Evolutionary conservation across 2,329 filamentous ascomycete species (phyloP), one percentile per base, ranked within the genome.

Genomic region (Parastagonospora avenae): DNA sequence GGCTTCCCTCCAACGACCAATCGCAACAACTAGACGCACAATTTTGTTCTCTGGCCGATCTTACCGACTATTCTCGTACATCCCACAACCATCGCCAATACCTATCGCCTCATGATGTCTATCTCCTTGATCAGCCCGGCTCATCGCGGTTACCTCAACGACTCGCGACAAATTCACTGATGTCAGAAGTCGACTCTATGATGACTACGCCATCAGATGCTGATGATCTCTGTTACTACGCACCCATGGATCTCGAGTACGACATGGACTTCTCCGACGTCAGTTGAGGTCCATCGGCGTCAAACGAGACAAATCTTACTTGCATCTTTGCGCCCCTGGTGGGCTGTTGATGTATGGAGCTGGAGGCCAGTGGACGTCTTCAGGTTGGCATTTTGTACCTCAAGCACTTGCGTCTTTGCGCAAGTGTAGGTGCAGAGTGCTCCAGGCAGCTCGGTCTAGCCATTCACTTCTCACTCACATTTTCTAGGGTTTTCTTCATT

Each of bases 121-220:
- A 27, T 8, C 48, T 51, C 11, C 48, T 51, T 12, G 43, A 47
- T 16, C 10, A 12, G 5, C 39, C 48, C 1, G 43, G 43, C 10
- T 15, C 7, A 12, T 42, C 48, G 11, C 32, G 19, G 12, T 16
- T 33, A 4, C 43, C 43, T 15, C 43, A 43, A n/a, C 6, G 10
- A 4, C 8, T 42, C 11, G 38, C 39, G 2, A 16, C 8, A 27
- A 38, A 15, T 24, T 4, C 36, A 5, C 28, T 31, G 30, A 24
- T 46, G 7, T 16, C 31, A 29, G 31, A 35, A 7, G 19, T 4
- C 32, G 28, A 29, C 10, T 10, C 33, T 5, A 24, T 24, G 19
- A 24, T 24, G 19, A 24, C 19, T 5, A 24, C 19, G 19, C 19
- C 19, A 24, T 5, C 5, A 3, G 19, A 24, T 5, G 19, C 19